Evolutionary conservation across 2,329 filamentous ascomycete species (phyloP), one percentile per base, ranked within the genome.

Genomic region (Penicillium sp.): DNA sequence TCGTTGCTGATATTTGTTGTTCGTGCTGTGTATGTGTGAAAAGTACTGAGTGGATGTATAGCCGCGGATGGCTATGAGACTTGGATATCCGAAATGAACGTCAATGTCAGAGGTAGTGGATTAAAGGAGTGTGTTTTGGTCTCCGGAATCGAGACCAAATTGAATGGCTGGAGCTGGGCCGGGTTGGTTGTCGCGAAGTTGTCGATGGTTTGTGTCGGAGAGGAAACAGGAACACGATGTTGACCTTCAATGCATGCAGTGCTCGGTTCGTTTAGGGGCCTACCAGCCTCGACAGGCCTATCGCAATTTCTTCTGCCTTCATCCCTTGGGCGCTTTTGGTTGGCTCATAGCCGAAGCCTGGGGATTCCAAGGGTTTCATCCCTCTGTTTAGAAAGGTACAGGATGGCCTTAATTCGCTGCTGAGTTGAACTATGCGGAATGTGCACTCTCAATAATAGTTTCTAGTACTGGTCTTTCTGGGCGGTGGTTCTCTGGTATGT

Each of bases 121-220:
- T 27, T 27, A 58, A 48, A 47, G 10, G 33, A 46, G 55, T 53
- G 53, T 44, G 11, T 34, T 2, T 6, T 16, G 53, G 40, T 25
- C 29, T 21, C 15, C 13, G 23, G 2, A 36, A 31, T 16, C 7
- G 33, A 46, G 41, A 21, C 31, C 33, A 16, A 59, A 65, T 64
- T 10, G 63, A 64, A 57, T 46, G 64, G 60, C 55, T 50, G 44
- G 60, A 61, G 58, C 55, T 61, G 48, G 60, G 43, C 55, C 45
- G 19, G 15, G 52, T 56, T 55, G 33, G 23, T 33, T 39, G 33
- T 48, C 13, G 33, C 5, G 41, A 47, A 36, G 38, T 51, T 46
- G 57, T 53, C 27, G 45, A 4, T 49, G 23, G 23, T n/a, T n/a
- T n/a, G n/a, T n/a, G 60, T 55, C 54, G 38, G 36, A 53, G n/a